phyloP scores from a whole-genome alignment of 2,329 filamentous ascomycete genomes.

The Talaromyces piceae region DNA sequence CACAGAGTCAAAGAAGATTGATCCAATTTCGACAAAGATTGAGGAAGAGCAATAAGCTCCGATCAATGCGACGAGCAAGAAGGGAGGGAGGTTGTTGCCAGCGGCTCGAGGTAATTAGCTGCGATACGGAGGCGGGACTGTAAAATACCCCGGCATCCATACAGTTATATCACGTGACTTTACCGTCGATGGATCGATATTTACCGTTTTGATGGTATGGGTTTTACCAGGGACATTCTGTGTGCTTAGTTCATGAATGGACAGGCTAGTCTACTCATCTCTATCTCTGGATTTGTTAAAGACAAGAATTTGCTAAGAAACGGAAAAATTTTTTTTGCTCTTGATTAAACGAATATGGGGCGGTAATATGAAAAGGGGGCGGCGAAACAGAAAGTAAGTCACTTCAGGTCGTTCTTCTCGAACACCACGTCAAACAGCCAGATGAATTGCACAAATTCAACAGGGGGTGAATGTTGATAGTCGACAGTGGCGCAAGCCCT shows the following conservation, averaged over 20 bases:
- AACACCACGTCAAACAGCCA: not conserved
- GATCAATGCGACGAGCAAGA: conserved; percentile 8
- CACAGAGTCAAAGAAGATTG: not conserved
- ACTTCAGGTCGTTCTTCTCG: not conserved
- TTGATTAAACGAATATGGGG: conserved; percentile 3
- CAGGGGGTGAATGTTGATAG: not conserved
- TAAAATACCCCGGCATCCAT: not conserved
- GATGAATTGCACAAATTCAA: not conserved
- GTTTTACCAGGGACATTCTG: not conserved
- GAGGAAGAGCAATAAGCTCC: conserved; percentile 9
- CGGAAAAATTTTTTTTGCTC: not conserved
- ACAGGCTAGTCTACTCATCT: not conserved
- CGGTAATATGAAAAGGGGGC: conserved; percentile 1
- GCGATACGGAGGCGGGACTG: not conserved
- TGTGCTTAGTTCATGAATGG: not conserved
- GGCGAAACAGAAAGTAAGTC: conserved; percentile 1
- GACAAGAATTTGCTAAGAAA: not conserved
- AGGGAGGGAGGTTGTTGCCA: not conserved
- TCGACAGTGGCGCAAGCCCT: not conserved
- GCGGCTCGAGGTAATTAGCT: not conserved
- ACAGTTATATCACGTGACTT: not conserved
- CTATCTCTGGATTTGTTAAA: not conserved
- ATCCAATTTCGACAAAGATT: not conserved
- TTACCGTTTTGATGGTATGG: not conserved
- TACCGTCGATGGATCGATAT: not conserved